A percentile compares a stretch with the other conserved stretches of the same genome.
phyloP scores from a whole-genome alignment of 805 yeast genomes.

The Candida vartiovaarae region DNA sequence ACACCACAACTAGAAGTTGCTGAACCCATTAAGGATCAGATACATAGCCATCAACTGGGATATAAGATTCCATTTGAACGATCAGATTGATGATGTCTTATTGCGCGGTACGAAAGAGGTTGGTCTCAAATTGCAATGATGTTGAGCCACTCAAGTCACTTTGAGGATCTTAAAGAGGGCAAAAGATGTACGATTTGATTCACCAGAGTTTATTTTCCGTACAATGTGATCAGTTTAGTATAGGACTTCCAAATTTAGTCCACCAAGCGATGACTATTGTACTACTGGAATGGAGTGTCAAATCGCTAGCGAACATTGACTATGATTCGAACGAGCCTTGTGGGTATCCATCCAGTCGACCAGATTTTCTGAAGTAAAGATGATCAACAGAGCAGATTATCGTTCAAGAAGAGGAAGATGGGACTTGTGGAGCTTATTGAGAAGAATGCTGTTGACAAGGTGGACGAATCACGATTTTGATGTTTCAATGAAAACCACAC shows the following conservation, averaged over 20 bases:
- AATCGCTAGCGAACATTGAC: constrained; percentile 42
- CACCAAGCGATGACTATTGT: constrained; percentile 54
- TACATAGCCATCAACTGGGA: constrained; percentile 86
- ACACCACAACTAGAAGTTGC: too few species aligned
- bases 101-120: constrained; percentile 54
- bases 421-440: neutral
- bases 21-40: too few species aligned
- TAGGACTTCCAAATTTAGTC: constrained; percentile 52
- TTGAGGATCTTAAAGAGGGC: constrained; percentile 62
- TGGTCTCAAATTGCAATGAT: constrained; percentile 41
- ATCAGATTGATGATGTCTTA: constrained; percentile 61
- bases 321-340: constrained; percentile 64
- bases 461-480: too few species aligned
- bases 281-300: constrained; percentile 54
- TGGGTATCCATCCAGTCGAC: constrained; percentile 65
- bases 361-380: constrained; percentile 36
- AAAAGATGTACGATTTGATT: constrained; percentile 59
- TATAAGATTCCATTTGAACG: constrained; percentile 55
- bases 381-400: constrained; percentile 28
- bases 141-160: constrained; percentile 50
- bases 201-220: constrained; percentile 78
- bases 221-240: constrained; percentile 51
- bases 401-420: constrained; percentile 20
- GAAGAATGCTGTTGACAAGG: neutral
- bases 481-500: constrained; percentile 8